Conservation (phyloP, 2,329 filamentous ascomycete species). For the Myriosclerotinia scirpicola region DNA sequence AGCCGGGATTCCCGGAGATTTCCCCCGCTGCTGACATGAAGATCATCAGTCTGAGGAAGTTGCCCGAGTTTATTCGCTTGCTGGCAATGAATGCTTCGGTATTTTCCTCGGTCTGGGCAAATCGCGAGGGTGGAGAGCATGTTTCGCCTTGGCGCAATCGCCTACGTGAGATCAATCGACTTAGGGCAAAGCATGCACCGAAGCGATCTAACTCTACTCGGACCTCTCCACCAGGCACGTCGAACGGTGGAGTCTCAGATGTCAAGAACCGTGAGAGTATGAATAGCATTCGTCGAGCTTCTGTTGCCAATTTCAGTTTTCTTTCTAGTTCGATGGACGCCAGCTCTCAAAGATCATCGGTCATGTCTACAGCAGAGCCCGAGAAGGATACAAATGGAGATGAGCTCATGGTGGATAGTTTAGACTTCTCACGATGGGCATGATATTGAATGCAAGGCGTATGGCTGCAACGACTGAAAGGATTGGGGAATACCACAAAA, state of each 20-base stretch:
- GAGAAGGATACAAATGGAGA: conserved; percentile 44
- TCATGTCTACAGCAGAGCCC: conserved; percentile 56
- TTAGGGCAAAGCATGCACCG: conserved; percentile 67
- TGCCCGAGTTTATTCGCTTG: conserved; percentile 83
- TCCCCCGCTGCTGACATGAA: conserved; percentile 88
- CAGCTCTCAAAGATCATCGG: conserved; percentile 59
- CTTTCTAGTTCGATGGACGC: conserved; percentile 57
- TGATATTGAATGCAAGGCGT: conserved; percentile 28
- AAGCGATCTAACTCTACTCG: conserved; percentile 43
- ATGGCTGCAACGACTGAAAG: conserved; percentile 8
- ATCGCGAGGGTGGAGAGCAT: conserved; percentile 74
- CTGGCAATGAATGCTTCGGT: conserved; percentile 91
- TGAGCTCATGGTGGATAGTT: conserved; percentile 38
- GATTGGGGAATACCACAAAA: conserved; percentile 36
- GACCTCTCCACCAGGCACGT: conserved; percentile 38
- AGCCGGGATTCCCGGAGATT: conserved; percentile 85
- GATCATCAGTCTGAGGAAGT: conserved; percentile 77
- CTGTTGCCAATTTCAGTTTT: conserved; percentile 66
- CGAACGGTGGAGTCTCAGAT: conserved; percentile 33
- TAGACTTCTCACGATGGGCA: conserved; percentile 43
- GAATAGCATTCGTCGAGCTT: conserved; percentile 60
- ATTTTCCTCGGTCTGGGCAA: conserved; percentile 87
- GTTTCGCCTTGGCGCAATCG: conserved; percentile 88
- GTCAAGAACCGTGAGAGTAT: conserved; percentile 58
- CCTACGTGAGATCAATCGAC: conserved; percentile 76